Evolutionary conservation across 148 eudicot genomes (phyloP).

Genomic region (Persicaria maculosa): DNA sequence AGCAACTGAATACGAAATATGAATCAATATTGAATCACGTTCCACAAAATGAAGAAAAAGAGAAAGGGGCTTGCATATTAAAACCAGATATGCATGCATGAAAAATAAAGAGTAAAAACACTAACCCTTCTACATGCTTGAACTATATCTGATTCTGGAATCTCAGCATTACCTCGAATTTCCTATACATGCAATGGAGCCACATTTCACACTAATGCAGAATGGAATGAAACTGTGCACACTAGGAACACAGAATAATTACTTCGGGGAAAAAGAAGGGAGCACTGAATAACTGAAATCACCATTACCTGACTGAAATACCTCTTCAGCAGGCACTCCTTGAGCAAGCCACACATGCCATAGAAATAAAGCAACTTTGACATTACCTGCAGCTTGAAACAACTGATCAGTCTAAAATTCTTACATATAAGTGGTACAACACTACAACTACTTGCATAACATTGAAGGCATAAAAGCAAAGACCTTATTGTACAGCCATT

Average conservation of each 20-base stretch:
- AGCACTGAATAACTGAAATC: constrained; percentile 1
- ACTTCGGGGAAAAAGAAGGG: not conserved
- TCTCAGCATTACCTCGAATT: constrained; percentile 54
- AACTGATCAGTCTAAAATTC: not conserved
- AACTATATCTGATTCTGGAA: constrained; percentile 73
- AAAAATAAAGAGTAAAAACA: not conserved
- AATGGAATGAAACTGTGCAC: not conserved
- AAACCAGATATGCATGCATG: not conserved
- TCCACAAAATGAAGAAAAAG: not conserved
- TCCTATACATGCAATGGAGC: constrained; percentile 31
- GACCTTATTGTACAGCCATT: constrained; percentile 94
- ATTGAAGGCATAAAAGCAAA: constrained; percentile 12
- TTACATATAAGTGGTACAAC: too few species aligned
- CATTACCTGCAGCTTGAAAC: constrained; percentile 21
- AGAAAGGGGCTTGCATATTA: not conserved
- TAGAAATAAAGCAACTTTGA: constrained; percentile 77
- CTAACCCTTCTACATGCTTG: constrained; percentile 77
- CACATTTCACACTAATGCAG: not conserved
- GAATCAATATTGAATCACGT: not conserved
- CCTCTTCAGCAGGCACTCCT: constrained; percentile 79
- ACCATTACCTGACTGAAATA: constrained; percentile 75
- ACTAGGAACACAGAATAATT: too few species aligned
- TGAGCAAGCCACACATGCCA: constrained; percentile 81
- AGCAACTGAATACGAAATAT: constrained; percentile 45
- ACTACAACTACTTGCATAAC: not conserved